A percentile compares a stretch with the other conserved stretches of the same genome.
These are phyloP conservation scores for Pisolithus sp. DNA, from an alignment of 768 basidiomycete species.

Conservation along the genomic window DNA sequence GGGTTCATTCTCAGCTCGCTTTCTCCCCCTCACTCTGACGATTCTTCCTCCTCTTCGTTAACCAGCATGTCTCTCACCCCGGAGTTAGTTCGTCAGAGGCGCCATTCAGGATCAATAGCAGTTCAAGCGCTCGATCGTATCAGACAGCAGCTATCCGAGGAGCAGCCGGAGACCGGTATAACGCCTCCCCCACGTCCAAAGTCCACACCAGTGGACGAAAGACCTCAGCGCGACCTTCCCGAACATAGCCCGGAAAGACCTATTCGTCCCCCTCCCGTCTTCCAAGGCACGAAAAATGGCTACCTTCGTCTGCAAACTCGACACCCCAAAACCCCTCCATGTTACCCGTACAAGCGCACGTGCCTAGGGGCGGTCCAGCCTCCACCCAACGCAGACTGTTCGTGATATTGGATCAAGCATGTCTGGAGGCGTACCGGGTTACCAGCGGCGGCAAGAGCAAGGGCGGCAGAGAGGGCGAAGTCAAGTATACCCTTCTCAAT, in stretches of 20 bases:
- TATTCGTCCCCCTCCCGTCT: slow-evolving; percentile 55
- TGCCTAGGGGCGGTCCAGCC: slow-evolving; percentile 49
- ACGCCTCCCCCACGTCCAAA: slow-evolving; percentile 64
- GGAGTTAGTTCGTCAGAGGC: slow-evolving; percentile 40
- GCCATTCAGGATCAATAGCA: slow-evolving; percentile 54
- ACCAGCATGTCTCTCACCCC: slow-evolving; percentile 14
- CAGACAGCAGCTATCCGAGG: slow-evolving; percentile 13
- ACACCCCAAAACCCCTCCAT: slow-evolving; percentile 63
- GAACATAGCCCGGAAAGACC: slow-evolving; percentile 42
- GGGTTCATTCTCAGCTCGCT: too few relatives aligned
- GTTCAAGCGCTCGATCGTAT: slow-evolving; percentile 25
- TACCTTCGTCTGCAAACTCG: slow-evolving; percentile 36
- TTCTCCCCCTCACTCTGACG: slow-evolving; percentile 1
- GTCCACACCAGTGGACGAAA: slow-evolving; percentile 61
- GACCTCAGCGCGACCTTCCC: slow-evolving; percentile 35
- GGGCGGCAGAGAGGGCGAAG: slow-evolving; percentile 57
- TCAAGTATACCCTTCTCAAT: slow-evolving; percentile 94
- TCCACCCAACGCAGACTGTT: slow-evolving; percentile 65
- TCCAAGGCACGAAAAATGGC: slow-evolving; percentile 52
- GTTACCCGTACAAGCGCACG: slow-evolving; percentile 78
- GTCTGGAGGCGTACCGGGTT: slow-evolving; percentile 90
- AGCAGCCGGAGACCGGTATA: slow-evolving; percentile 21
- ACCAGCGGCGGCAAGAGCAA: slow-evolving; percentile 52
- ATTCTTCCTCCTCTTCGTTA: background rate
- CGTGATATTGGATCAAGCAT: slow-evolving; percentile 90